phyloP scores from a whole-genome alignment of 805 yeast genomes.

The Candida golubevii region DNA sequence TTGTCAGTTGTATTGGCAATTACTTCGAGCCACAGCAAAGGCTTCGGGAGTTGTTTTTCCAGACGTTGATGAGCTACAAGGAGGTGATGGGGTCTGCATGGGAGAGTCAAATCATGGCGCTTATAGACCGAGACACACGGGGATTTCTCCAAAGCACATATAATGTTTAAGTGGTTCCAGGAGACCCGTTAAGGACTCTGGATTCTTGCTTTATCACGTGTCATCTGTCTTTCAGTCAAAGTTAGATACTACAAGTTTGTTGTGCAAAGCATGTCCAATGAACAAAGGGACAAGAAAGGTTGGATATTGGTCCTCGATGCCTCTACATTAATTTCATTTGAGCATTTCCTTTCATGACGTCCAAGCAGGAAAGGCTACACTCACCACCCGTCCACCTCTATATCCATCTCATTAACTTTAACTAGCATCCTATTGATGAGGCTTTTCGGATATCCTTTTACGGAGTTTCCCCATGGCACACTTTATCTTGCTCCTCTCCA shows the following conservation, averaged over 20 bases:
- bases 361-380: too few species aligned
- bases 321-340: too few species aligned
- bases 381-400: not conserved
- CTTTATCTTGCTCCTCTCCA: constrained; percentile 13
- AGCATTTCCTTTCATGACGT: too few species aligned
- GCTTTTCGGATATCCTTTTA: not conserved
- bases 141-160: constrained; percentile 13
- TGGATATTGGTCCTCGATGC: too few species aligned
- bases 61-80: constrained; percentile 44
- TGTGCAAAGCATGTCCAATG: too few species aligned
- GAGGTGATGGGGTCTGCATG: constrained; percentile 44
- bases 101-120: constrained; percentile 27
- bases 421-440: too few species aligned
- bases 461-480: constrained; percentile 3
- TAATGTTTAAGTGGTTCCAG: not conserved
- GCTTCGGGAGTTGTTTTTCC: constrained; percentile 41
- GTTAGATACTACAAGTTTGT: too few species aligned
- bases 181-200: too few species aligned
- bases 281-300: too few species aligned
- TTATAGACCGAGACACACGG: constrained; percentile 28
- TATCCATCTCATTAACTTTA: too few species aligned
- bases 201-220: too few species aligned
- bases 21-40: constrained; percentile 49
- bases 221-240: too few species aligned
- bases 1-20: constrained; percentile 56